Evolutionary conservation across 805 yeast species (phyloP), one percentile per base, ranked within the genome.

Genomic region (Candida cerambycidarum): DNA sequence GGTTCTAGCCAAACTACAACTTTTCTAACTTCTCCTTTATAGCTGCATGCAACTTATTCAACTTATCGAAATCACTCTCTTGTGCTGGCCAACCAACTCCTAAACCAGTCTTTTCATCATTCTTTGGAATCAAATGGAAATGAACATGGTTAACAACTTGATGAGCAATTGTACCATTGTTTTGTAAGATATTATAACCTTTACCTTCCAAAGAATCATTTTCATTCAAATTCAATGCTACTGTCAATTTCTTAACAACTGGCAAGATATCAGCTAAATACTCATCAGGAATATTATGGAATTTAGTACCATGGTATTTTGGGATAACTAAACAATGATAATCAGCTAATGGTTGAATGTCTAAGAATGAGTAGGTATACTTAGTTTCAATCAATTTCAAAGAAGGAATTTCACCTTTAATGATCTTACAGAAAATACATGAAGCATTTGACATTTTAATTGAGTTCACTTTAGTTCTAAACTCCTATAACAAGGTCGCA

Each of bases 131-230:
- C 63, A 92, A 79, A 63, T 92, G 99, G 78, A 93, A 86, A 63
- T 92, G 99, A 45, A 93, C 97, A 62, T 92, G 99, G 53, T 86
- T 93, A 44, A 93, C 98, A 43, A 77, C 84, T 70, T 92, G 99
- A 61, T 93, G 98, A 10, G 98, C 99, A 58, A 90, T 82, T 60
- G 87, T 70, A 38, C 98, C 98, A 55, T 92, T 93, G 74, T 92
- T 93, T 65, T 90, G 98, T 52, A 92, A 71, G 15, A 92, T 62
- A 60, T 92, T 92, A 75, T 92, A 92, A 34, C 96, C 95, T 38
- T 67, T 73, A 14, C 89, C 88, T 4, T 75, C 73, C 3, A 73
- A 73, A 24, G 80, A 77, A 32, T 79, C 76, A 46, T 83, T 84
- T 35, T 69, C 67, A 50, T 79, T 84, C 50, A 83, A 73, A 3